Conservation (phyloP, 768 basidiomycete genomes). For the Asterophora parasitica region DNA sequence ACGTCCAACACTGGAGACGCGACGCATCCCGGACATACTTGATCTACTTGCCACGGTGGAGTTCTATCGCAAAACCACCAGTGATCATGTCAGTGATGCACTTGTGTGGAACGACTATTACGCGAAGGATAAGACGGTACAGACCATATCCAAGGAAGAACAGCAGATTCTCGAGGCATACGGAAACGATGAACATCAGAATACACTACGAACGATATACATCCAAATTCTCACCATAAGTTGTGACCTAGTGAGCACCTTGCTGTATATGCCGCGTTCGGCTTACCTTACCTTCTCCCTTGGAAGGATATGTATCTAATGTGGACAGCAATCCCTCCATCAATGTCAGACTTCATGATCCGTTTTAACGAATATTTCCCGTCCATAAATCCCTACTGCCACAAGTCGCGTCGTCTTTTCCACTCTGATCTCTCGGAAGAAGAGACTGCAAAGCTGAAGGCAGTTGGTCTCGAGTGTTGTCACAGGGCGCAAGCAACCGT, state of each 20-base stretch:
- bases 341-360: slow-evolving; percentile 30
- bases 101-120: slow-evolving; percentile 26
- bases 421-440: slow-evolving; percentile 21
- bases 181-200: slow-evolving; percentile 15
- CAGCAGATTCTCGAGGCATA: slow-evolving; percentile 14
- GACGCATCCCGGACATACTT: slow-evolving; percentile 29
- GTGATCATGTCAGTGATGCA: slow-evolving; percentile 22
- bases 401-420: slow-evolving; percentile 22
- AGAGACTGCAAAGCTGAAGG: slow-evolving; percentile 18
- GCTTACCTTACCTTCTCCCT: not conserved
- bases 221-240: slow-evolving; percentile 24
- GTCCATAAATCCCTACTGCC: slow-evolving; percentile 19
- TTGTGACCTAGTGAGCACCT: slow-evolving; percentile 25
- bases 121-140: slow-evolving; percentile 13
- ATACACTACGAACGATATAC: slow-evolving; percentile 26
- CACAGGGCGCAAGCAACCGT: slow-evolving; percentile 16
- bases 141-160: slow-evolving; percentile 17
- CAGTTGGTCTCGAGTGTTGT: slow-evolving; percentile 15
- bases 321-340: slow-evolving; percentile 24
- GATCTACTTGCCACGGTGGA: slow-evolving; percentile 33
- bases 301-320: slow-evolving; percentile 30
- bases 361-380: slow-evolving; percentile 40
- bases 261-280: not conserved
- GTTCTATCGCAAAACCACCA: slow-evolving; percentile 27
- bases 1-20: slow-evolving; percentile 18